Conservation (phyloP, 2,329 filamentous ascomycete genomes). For the Phyllosticta citrichinensis region DNA sequence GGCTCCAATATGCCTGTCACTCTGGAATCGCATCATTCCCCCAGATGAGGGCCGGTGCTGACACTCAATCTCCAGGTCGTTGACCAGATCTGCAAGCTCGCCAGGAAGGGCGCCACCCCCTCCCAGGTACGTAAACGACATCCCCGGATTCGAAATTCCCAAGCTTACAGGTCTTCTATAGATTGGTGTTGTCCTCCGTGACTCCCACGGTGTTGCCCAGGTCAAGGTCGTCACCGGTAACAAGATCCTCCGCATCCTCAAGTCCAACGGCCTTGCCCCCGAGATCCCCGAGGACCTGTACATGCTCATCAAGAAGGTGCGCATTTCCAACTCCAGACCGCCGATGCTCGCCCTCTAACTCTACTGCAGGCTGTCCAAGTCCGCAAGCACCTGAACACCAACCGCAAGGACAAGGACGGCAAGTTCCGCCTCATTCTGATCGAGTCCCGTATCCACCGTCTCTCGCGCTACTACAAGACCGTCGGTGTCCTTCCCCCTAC, state of each 20-base stretch:
- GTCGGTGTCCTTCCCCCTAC: conserved; percentile 74
- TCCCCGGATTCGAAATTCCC: conserved; percentile 2
- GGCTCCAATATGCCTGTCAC: background rate
- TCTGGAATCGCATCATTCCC: background rate
- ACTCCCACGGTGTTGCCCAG: conserved; percentile 96
- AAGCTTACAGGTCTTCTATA: conserved; percentile 6
- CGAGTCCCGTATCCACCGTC: conserved; percentile 99
- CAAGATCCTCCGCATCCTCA: conserved; percentile 99
- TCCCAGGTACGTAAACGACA: conserved; percentile 50
- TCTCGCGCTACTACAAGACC: conserved; percentile 99
- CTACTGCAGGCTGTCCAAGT: conserved; percentile 72
- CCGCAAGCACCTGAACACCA: conserved; percentile 99
- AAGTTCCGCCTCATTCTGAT: conserved; percentile 99
- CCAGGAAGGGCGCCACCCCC: conserved; percentile 96
- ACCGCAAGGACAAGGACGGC: conserved; percentile 99
- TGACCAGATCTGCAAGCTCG: conserved; percentile 98
- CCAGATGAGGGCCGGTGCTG: background rate
- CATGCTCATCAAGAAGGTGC: conserved; percentile 99
- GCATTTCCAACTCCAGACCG: background rate
- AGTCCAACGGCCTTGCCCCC: conserved; percentile 92
- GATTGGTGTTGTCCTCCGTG: conserved; percentile 96
- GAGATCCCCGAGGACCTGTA: conserved; percentile 99
- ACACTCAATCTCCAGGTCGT: conserved; percentile 50
- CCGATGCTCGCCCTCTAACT: background rate
- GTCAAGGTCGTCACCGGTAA: conserved; percentile 98